Evolutionary conservation across 768 basidiomycete species (phyloP).

Genomic region (Leucocoprinus leucothites): DNA sequence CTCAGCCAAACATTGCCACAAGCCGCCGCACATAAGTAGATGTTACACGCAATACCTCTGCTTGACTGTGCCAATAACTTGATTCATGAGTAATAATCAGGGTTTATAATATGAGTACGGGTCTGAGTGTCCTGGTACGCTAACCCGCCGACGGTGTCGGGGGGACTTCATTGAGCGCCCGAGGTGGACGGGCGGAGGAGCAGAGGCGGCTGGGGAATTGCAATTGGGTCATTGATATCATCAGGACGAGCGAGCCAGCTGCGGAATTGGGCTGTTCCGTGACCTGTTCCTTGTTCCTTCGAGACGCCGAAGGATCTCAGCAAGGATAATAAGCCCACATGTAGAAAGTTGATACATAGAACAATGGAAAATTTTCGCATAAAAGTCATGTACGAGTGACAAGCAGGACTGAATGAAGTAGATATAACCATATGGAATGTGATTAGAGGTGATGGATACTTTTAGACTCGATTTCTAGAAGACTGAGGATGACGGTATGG

Average conservation of each 20-base stretch:
- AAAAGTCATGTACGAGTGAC: not conserved
- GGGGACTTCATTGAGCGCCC: not conserved
- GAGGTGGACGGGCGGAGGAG: slow-evolving; percentile 5
- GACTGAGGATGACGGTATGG: not conserved
- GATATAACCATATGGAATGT: not conserved
- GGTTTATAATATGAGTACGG: not conserved
- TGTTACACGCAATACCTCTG: not conserved
- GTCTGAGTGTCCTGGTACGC: too few species aligned
- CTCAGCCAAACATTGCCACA: not conserved
- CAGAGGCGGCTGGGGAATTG: not conserved
- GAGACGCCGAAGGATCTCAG: not conserved
- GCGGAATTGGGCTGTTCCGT: slow-evolving; percentile 5
- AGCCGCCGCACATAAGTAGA: not conserved
- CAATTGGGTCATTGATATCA: not conserved
- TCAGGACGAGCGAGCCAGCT: not conserved
- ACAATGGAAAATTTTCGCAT: not conserved
- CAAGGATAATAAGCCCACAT: not conserved
- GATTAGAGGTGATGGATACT: not conserved
- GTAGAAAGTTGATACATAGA: not conserved
- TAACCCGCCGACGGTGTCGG: slow-evolving; percentile 3
- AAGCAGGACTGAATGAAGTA: not conserved
- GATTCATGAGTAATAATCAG: not conserved
- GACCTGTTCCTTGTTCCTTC: not conserved
- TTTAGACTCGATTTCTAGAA: not conserved
- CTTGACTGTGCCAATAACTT: not conserved